A percentile compares a stretch with the other conserved stretches of the same genome.
Evolutionary conservation across 129 eudicot species (phyloP).

Genomic region (Rutidosis leptorrhynchoides): DNA sequence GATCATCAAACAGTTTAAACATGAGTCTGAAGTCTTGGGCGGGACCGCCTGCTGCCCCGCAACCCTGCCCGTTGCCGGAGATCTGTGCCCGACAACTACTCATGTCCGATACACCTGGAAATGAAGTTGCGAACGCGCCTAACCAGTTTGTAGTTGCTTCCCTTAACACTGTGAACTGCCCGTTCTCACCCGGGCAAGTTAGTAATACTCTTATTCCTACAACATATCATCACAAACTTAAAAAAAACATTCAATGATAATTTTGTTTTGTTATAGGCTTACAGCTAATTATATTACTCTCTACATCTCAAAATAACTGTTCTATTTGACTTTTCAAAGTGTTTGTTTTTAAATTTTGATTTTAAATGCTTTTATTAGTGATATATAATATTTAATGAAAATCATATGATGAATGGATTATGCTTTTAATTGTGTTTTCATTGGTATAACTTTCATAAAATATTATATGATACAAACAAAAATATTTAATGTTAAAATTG

Average conservation of each 20-base stretch:
- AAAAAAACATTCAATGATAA: background rate
- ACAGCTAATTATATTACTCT: background rate
- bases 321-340: no score
- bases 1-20: constrained; percentile 57
- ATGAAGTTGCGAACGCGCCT: constrained; percentile 51
- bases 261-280: background rate
- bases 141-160: constrained; percentile 67
- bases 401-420: no score
- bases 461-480: no score
- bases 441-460: no score
- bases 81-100: constrained; percentile 50
- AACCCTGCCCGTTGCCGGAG: constrained; percentile 46
- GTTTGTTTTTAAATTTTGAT: no score
- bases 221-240: background rate
- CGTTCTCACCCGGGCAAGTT: constrained; percentile 64
- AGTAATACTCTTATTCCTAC: constrained; percentile 64
- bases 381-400: no score
- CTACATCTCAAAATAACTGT: no score
- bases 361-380: no score
- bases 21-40: constrained; percentile 42
- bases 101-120: constrained; percentile 54
- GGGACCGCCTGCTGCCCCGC: constrained; percentile 68
- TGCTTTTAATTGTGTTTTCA: no score
- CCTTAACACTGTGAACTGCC: constrained; percentile 39
- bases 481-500: no score